Conservation (phyloP, 2,329 filamentous ascomycete genomes). For the Hymenoscyphus repandus region DNA sequence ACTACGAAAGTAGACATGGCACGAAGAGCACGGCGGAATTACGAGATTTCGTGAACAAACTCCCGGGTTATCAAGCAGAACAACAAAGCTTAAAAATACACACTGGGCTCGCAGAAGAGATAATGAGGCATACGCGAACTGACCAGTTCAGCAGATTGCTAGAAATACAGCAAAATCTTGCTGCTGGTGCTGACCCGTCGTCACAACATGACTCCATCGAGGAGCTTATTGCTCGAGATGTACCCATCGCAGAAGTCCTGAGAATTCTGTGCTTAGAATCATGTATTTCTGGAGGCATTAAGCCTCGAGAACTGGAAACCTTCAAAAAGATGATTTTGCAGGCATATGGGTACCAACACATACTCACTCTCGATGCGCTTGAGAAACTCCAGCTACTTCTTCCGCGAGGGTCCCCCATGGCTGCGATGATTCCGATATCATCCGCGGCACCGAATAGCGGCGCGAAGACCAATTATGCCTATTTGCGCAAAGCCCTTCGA, state of each 20-base stretch:
- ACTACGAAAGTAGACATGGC: constrained; percentile 82
- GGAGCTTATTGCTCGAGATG: constrained; percentile 86
- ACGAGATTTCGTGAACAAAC: constrained; percentile 88
- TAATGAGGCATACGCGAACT: constrained; percentile 85
- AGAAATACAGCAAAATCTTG: constrained; percentile 93
- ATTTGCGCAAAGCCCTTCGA: constrained; percentile 77
- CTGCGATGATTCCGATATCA: constrained; percentile 74
- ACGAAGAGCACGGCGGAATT: constrained; percentile 87
- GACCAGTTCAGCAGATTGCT: constrained; percentile 84
- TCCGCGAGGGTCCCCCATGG: constrained; percentile 68
- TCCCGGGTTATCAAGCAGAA: constrained; percentile 88
- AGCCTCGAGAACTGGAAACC: constrained; percentile 79
- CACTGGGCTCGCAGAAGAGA: constrained; percentile 87
- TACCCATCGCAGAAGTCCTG: constrained; percentile 74
- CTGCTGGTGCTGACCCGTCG: constrained; percentile 81
- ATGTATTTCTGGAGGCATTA: constrained; percentile 81
- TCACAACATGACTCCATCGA: constrained; percentile 88
- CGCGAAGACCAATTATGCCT: constrained; percentile 83
- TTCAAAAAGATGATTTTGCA: constrained; percentile 86
- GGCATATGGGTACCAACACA: constrained; percentile 91
- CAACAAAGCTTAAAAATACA: constrained; percentile 90
- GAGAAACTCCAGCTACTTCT: constrained; percentile 87
- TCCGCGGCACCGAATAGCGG: constrained; percentile 51
- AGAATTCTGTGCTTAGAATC: constrained; percentile 88
- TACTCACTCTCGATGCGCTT: constrained; percentile 80